Conservation (phyloP, 495 filamentous ascomycete species). For the Pyronema domesticum region DNA sequence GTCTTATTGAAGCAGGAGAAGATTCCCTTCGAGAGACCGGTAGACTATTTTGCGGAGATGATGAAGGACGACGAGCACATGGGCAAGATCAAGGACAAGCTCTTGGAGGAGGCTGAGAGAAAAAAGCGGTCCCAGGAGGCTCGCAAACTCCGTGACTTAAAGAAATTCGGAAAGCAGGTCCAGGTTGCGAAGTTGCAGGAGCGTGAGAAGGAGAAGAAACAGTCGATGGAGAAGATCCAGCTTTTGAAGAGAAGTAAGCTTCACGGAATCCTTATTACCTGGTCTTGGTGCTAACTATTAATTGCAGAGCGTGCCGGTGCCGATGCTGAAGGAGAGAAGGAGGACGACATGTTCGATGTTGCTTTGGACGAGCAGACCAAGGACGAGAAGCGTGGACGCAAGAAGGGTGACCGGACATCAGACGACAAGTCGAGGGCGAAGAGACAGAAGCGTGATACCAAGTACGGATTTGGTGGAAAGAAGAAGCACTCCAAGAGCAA, state of each 20-base stretch:
- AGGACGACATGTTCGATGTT: constrained; percentile 86
- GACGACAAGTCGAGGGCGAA: constrained; percentile 40
- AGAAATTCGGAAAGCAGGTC: constrained; percentile 98
- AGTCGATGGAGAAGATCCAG: constrained; percentile 85
- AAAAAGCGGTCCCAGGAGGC: constrained; percentile 90
- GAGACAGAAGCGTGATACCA: constrained; percentile 79
- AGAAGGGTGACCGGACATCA: constrained; percentile 19
- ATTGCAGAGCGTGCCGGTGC: constrained; percentile 57
- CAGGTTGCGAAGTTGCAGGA: constrained; percentile 93
- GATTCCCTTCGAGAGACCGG: constrained; percentile 67
- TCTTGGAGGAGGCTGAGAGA: constrained; percentile 73
- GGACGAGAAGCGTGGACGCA: constrained; percentile 26
- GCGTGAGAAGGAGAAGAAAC: constrained; percentile 71
- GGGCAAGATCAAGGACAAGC: constrained; percentile 83
- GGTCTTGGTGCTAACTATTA: constrained; percentile 17
- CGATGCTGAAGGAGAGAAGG: constrained; percentile 34
- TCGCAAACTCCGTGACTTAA: constrained; percentile 77
- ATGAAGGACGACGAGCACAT: constrained; percentile 96
- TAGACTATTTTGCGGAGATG: constrained; percentile 97
- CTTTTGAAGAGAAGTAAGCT: constrained; percentile 75
- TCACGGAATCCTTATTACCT: neutral
- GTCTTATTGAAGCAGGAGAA: constrained; percentile 49
- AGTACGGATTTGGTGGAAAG: constrained; percentile 89
- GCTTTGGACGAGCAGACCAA: constrained; percentile 64
- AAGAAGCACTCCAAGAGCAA: constrained; percentile 77